Evolutionary conservation across 1,284 basidiomycete species (phyloP).

Genomic region (Psilocybe mexicana): DNA sequence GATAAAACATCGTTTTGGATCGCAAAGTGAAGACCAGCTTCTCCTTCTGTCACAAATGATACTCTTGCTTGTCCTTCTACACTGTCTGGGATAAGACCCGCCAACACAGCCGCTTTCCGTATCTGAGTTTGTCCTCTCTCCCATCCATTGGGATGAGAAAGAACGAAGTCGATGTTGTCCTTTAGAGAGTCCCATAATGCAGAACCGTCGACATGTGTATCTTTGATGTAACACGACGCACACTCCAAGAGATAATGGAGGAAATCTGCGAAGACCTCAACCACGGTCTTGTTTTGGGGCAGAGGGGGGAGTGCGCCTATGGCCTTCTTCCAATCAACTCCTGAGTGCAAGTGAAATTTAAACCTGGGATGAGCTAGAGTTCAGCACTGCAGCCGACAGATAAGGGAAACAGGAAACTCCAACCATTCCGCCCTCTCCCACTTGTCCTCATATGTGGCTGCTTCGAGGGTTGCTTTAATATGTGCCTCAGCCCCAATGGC

Average conservation of each 20-base stretch:
- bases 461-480: no score
- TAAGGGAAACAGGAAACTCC: no score
- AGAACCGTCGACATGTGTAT: constrained; percentile 19
- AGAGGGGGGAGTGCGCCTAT: constrained; percentile 30
- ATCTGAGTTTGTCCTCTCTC: constrained; percentile 40
- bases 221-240: constrained; percentile 21
- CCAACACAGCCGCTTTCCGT: constrained; percentile 37
- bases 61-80: constrained; percentile 33
- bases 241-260: constrained; percentile 24
- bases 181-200: constrained; percentile 14
- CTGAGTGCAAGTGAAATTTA: constrained; percentile 52
- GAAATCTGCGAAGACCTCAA: constrained; percentile 23
- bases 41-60: constrained; percentile 49
- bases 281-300: constrained; percentile 20
- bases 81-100: constrained; percentile 31
- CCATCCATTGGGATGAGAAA: constrained; percentile 45
- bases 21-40: constrained; percentile 48
- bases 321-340: constrained; percentile 3
- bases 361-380: constrained; percentile 40
- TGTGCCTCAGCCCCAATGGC: no score
- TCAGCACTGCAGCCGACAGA: no score
- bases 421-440: no score
- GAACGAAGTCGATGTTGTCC: constrained; percentile 26
- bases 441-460: no score
- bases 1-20: constrained; percentile 36